Base-by-base conservation (phyloP, 2,329 filamentous ascomycete genomes). In the Claviceps quebecensis region DNA sequence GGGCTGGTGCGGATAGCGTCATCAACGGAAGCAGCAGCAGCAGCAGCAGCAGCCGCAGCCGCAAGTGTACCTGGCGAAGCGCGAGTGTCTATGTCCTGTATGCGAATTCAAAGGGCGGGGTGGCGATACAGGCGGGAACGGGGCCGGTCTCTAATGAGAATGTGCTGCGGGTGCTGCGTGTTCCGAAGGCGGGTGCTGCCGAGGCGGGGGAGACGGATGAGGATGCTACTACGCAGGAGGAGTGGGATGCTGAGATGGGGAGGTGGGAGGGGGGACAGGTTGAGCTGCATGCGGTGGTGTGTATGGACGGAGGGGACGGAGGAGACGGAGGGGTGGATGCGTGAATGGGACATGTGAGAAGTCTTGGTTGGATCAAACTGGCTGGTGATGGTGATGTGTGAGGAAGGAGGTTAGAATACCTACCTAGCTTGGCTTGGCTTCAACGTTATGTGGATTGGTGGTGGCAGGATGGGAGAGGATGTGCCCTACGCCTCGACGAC, bases 241-340 rank as follows among this genome's bases (percentile, higher is more conserved):
- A 63, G 36, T 58, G 63, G 47, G 57, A 62, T 45, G 57, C 51
- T 4, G 54, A 56, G 8, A 49, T 61, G 50, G 54, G 40, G 9
- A 47, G 40, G 8, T 43, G 19, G n/a, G 9, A 22, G 34, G 17
- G 14, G 11, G 48, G 46, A 11, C 23, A 50, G 11, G 43, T 50
- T 13, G 19, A 16, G 8, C 11, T 50, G 16, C 37, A 22, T 22
- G 44, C 4, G 7, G n/a, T 47, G 8, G 45, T 41, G 1, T 22
- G 44, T 19, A 37, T 47, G 49, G 49, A 47, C 1, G 39, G 38
- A 8, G 23, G 26, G 8, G 26, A 19, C 8, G 1, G 38, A 8
- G 23, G 26, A 4, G 26, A 19, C 8, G 1, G 29, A 16, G 5
- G 29, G 2, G 22, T 6, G 43, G 23, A 11, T 34, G 2, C 14